Conservation (phyloP, 2,329 filamentous ascomycete genomes). For the Dichotomopilus funicola region DNA sequence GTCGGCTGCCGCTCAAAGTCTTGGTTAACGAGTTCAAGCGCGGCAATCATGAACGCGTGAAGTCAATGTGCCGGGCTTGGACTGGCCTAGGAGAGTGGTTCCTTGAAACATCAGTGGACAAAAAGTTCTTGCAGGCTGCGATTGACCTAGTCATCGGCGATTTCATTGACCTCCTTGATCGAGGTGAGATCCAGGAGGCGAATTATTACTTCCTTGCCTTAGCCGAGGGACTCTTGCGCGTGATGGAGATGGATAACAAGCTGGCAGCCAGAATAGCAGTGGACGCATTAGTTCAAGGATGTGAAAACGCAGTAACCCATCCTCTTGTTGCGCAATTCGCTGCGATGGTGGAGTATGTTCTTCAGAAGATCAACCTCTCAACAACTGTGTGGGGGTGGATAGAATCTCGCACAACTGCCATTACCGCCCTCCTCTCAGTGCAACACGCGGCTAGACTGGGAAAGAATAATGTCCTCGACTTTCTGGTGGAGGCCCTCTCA, state of each 20-base stretch:
- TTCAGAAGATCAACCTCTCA: not conserved
- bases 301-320: not conserved
- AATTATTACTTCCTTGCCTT: not conserved
- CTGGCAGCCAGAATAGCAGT: not conserved
- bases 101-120: not conserved
- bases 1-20: not conserved
- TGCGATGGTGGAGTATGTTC: not conserved
- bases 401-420: not conserved
- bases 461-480: not conserved
- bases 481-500: not conserved
- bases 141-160: not conserved
- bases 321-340: not conserved
- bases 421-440: not conserved
- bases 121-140: not conserved
- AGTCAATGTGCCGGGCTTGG: not conserved
- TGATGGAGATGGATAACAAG: not conserved
- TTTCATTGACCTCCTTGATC: not conserved
- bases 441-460: not conserved
- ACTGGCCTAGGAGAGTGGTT: not conserved
- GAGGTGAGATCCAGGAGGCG: not conserved
- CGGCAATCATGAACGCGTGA: not conserved
- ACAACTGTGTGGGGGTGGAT: not conserved
- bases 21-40: not conserved
- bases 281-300: not conserved
- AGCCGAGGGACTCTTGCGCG: not conserved